Evolutionary conservation across 192 early-diverging fungal genomes (phyloP), one percentile per base, ranked within the genome.

Genomic region (Entophlyctis luteolus): DNA sequence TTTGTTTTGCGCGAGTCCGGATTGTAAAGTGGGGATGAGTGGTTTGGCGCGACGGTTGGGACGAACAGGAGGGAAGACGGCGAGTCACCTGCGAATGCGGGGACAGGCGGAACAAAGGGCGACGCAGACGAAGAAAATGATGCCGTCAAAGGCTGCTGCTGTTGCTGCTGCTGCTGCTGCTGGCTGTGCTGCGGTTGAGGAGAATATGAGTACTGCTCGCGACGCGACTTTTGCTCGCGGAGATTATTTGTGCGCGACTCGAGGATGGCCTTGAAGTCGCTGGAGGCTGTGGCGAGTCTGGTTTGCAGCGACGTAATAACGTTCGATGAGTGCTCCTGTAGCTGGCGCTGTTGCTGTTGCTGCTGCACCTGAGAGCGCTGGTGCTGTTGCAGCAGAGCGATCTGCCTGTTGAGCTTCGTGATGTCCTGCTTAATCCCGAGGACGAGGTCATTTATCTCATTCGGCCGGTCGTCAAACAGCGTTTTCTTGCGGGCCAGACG

Each of bases 381-480:
- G 53, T 87, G 86, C 20, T 73, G 74, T 70, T 94, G 91, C 37
- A 99, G 83, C 67, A 87, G 84, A 20, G 89, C 82, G 62, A 99
- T 99, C 77, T 95, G 94, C 59, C 88, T 86, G 70, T 97, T 96
- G 53, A 99, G 81, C 33, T 90, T 88, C 22, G 90, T 91, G 72
- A 99, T 95, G 62, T 97, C 91, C 83, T 96, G 93, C 74, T 98
- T 98, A 70, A 98, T 95, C 34, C 89, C 88, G 66, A 87, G 89
- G 16, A 93, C 93, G 62, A 99, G 84, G 76, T 94, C 90, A 62
- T 91, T 94, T 63, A 99, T 98, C 68, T 99, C 96, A 5, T 87
- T 84, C 10, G 96, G 93, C 71, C 87, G 88, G 79, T 99, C 98
- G 75, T 99, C 96, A 67, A 99, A 98, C 60, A 99, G 76, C 2